A percentile compares a stretch with the other conserved stretches of the same genome.
Conservation (phyloP, 805 yeast species). For the Nakazawaea ernobii region DNA sequence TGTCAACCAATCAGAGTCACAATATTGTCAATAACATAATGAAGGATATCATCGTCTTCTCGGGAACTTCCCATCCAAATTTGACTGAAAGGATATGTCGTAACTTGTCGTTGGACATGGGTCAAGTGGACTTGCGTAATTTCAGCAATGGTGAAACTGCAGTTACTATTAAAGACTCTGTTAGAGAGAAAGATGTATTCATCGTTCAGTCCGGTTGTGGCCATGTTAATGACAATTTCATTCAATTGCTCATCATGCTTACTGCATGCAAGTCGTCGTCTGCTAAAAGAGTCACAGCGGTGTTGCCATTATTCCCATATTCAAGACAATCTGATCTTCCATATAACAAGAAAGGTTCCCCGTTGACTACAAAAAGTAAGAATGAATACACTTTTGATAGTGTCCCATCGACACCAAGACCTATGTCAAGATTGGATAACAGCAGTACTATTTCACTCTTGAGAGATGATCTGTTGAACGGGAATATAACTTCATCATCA, state of each 20-base stretch:
- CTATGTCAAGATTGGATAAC: slow-evolving; percentile 24
- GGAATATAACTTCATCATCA: no score
- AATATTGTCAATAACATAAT: slow-evolving; percentile 27
- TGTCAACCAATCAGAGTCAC: neutral
- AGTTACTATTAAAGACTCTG: slow-evolving; percentile 79
- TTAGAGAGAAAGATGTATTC: slow-evolving; percentile 93
- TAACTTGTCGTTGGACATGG: slow-evolving; percentile 67
- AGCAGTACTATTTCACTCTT: neutral
- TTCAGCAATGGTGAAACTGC: slow-evolving; percentile 93
- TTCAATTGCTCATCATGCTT: slow-evolving; percentile 76
- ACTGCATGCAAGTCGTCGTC: slow-evolving; percentile 93
- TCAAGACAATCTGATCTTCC: slow-evolving; percentile 95
- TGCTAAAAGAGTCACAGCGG: slow-evolving; percentile 85
- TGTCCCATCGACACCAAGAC: slow-evolving; percentile 42
- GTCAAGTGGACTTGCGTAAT: slow-evolving; percentile 58
- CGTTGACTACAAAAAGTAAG: slow-evolving; percentile 33
- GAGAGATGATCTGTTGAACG: slow-evolving; percentile 1
- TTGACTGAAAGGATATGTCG: slow-evolving; percentile 72
- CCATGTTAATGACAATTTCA: slow-evolving; percentile 78
- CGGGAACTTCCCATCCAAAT: slow-evolving; percentile 86
- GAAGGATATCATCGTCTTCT: slow-evolving; percentile 83
- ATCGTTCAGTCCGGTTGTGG: slow-evolving; percentile 87
- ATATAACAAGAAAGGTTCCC: slow-evolving; percentile 72
- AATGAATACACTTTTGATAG: slow-evolving; percentile 35
- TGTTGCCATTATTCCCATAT: slow-evolving; percentile 90